Percentiles rank a stretch among this genome's conserved stretches.
These are phyloP conservation scores for Beauveria australis DNA, from an alignment of 2,329 filamentous ascomycete genomes.

Conservation along the genomic window DNA sequence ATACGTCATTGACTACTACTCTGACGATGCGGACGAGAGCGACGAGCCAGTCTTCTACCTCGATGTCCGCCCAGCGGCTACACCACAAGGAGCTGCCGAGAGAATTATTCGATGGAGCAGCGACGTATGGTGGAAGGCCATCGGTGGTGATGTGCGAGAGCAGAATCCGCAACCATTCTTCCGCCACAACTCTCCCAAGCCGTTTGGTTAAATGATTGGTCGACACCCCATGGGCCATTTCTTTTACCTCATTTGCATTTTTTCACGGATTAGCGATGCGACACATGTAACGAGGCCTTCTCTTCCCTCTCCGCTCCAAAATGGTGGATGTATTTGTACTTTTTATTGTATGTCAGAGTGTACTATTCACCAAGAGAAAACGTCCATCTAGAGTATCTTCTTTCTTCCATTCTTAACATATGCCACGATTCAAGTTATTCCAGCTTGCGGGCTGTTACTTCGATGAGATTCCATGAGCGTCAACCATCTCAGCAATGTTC, in stretches of 20 bases:
- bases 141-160: constrained; percentile 58
- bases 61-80: constrained; percentile 84
- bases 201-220: constrained; percentile 6
- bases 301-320: constrained; percentile 8
- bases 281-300: constrained; percentile 5
- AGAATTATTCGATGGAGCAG: constrained; percentile 81
- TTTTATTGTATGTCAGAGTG: constrained; percentile 5
- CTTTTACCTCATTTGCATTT: not conserved
- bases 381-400: not conserved
- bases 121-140: constrained; percentile 88
- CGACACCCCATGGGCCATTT: not conserved
- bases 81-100: constrained; percentile 72
- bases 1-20: constrained; percentile 97
- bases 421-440: too few species aligned
- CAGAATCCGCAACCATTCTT: constrained; percentile 28
- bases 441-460: too few species aligned
- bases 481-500: too few species aligned
- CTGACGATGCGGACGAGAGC: constrained; percentile 70
- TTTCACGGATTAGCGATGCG: constrained; percentile 9
- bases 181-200: constrained; percentile 16
- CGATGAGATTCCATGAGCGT: too few species aligned
- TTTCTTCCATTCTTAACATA: too few species aligned
- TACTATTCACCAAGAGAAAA: not conserved
- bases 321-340: constrained; percentile 8
- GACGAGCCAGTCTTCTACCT: constrained; percentile 94